Conservation (phyloP, 352 stramenopile species). For the Phytopythium sindhum region DNA sequence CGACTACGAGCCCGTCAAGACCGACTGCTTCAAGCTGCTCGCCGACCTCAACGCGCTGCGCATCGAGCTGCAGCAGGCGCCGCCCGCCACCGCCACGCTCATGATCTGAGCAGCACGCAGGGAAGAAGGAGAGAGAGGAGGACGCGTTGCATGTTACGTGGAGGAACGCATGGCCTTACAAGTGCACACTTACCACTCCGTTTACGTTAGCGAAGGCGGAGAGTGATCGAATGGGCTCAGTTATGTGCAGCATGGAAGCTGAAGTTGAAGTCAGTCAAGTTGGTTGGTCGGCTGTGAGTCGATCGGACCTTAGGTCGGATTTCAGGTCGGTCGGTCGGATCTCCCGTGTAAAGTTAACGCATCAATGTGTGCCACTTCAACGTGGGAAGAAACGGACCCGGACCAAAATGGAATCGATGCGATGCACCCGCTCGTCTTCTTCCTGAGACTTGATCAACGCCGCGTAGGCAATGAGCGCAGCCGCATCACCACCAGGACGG, state of each 20-base stretch:
- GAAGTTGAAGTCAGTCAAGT: background rate
- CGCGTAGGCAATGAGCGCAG: background rate
- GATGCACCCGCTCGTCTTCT: background rate
- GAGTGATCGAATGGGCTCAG: too few relatives aligned
- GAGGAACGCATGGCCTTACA: background rate
- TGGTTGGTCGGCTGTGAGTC: too few relatives aligned
- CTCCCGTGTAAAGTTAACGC: too few relatives aligned
- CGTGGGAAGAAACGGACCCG: background rate
- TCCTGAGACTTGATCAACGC: background rate
- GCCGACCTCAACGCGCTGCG: constrained; percentile 74
- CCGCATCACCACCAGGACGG: background rate
- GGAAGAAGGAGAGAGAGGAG: background rate
- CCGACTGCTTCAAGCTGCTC: constrained; percentile 71
- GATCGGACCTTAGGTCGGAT: background rate
- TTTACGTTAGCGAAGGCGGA: too few relatives aligned
- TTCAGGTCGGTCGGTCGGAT: background rate
- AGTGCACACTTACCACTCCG: too few relatives aligned
- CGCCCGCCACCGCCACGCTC: constrained; percentile 12
- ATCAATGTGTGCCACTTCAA: too few relatives aligned
- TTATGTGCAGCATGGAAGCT: too few relatives aligned
- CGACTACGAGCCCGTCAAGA: constrained; percentile 86
- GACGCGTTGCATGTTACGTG: background rate
- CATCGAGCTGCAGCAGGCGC: constrained; percentile 43
- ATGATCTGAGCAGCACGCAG: background rate
- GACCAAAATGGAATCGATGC: background rate